These are phyloP conservation scores for Sarcodon aspratus DNA, from an alignment of 768 basidiomycete genomes.

Conservation along the genomic window DNA sequence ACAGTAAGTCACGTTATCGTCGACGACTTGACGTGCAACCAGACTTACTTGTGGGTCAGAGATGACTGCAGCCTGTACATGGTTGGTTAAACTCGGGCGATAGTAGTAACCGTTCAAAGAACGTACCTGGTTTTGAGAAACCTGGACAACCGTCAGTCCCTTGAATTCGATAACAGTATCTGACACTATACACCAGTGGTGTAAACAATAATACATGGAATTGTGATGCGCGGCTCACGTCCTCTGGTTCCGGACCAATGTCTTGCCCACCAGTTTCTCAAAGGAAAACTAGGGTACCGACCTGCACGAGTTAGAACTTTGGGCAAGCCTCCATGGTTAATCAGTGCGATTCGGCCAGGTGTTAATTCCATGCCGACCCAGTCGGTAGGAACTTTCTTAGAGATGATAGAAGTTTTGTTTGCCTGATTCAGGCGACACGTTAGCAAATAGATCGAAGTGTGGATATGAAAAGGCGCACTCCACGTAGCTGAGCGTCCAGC, in stretches of 20 bases:
- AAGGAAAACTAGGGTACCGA: conserved; percentile 64
- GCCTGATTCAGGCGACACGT: conserved; percentile 23
- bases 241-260: conserved; percentile 60
- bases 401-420: conserved; percentile 46
- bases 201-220: not conserved
- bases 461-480: conserved; percentile 22
- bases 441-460: not conserved
- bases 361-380: conserved; percentile 66
- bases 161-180: conserved; percentile 76
- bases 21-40: conserved; percentile 2
- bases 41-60: conserved; percentile 53
- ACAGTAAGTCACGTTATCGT: not conserved
- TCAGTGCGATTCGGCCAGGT: conserved; percentile 63
- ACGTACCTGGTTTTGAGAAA: conserved; percentile 65
- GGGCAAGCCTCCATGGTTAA: conserved; percentile 76
- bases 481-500: conserved; percentile 49
- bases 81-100: not conserved
- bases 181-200: conserved; percentile 44
- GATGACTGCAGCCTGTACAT: conserved; percentile 45
- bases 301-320: conserved; percentile 67
- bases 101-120: not conserved
- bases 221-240: conserved; percentile 29
- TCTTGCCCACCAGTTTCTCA: conserved; percentile 81
- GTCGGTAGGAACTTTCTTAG: conserved; percentile 55
- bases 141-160: conserved; percentile 77